Evolutionary conservation across 768 basidiomycete species (phyloP).

Genomic region (Russula foetens): DNA sequence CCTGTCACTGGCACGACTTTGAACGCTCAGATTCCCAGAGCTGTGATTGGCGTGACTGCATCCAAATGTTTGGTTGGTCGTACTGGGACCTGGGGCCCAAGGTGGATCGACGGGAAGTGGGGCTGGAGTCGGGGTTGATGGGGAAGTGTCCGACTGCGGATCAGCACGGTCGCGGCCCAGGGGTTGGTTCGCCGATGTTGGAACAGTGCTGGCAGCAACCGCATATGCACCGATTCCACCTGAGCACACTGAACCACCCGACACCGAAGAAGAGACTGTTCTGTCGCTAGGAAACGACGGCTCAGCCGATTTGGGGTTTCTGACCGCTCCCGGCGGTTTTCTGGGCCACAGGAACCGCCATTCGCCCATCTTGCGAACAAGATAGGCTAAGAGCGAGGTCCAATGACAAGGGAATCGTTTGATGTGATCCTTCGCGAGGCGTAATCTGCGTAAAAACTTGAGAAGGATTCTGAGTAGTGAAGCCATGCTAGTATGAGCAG

Average conservation of each 20-base stretch:
- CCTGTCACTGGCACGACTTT: conserved; percentile 3
- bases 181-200: background rate
- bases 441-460: background rate
- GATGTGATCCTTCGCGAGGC: background rate
- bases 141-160: background rate
- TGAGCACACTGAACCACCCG: too few relatives aligned
- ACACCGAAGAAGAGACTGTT: too few relatives aligned
- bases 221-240: too few relatives aligned
- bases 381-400: background rate
- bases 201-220: background rate
- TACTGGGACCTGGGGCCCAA: too few relatives aligned
- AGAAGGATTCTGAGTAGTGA: too few relatives aligned
- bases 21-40: background rate
- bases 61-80: background rate
- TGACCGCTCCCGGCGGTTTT: too few relatives aligned
- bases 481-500: too few relatives aligned
- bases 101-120: background rate
- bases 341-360: background rate
- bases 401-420: background rate
- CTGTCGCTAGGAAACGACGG: too few relatives aligned
- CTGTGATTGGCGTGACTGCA: background rate
- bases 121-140: background rate
- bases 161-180: background rate
- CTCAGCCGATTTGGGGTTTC: too few relatives aligned
- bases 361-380: background rate